These are phyloP conservation scores for Corynespora cassiicola DNA, from an alignment of 2,329 filamentous ascomycete genomes.

Conservation along the genomic window DNA sequence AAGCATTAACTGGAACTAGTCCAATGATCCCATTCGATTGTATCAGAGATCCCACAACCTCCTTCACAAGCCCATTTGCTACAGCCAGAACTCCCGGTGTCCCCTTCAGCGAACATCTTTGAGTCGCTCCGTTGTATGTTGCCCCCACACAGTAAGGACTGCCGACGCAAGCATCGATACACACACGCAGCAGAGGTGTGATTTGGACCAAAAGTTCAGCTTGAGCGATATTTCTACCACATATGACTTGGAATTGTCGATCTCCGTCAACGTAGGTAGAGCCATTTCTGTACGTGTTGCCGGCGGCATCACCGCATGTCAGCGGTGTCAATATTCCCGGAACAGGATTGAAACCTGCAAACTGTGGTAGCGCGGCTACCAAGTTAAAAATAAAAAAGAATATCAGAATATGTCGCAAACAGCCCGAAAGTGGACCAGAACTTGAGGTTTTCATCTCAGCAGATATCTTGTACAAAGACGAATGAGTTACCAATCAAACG, in stretches of 20 bases:
- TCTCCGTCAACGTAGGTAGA: constrained; percentile 3
- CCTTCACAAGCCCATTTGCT: not conserved
- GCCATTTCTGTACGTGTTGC: constrained; percentile 14
- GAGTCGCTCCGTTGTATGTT: constrained; percentile 9
- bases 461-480: not conserved
- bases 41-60: not conserved
- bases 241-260: constrained; percentile 16
- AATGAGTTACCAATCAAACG: too few species aligned
- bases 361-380: constrained; percentile 11
- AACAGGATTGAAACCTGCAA: constrained; percentile 2
- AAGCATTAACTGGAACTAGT: constrained; percentile 3
- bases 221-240: constrained; percentile 10
- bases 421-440: constrained; percentile 4
- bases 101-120: constrained; percentile 14
- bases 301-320: constrained; percentile 16
- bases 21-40: constrained; percentile 4
- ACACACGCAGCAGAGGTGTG: constrained; percentile 7
- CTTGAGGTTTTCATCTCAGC: not conserved
- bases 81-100: not conserved
- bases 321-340: constrained; percentile 5
- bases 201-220: constrained; percentile 1
- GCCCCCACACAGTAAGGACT: constrained; percentile 12
- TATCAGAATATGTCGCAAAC: constrained; percentile 1
- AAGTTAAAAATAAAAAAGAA: constrained; percentile 3
- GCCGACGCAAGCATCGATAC: constrained; percentile 8